Conservation (phyloP, 352 stramenopile species). For the Discostella stelligera region DNA sequence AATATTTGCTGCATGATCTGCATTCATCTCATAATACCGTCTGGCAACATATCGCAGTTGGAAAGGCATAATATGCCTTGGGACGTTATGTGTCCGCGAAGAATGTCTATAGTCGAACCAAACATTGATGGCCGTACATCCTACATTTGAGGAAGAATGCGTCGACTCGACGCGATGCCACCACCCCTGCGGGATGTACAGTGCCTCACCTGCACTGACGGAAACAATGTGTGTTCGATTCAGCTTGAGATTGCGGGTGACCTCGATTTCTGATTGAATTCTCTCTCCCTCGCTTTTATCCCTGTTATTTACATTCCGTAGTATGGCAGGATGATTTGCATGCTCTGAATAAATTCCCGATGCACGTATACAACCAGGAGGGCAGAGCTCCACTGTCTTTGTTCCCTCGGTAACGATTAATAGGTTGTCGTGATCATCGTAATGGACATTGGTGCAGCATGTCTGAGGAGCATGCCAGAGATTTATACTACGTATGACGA, state of each 20-base stretch:
- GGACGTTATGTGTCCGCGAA: not conserved
- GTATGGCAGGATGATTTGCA: slow-evolving; percentile 38
- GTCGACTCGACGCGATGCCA: slow-evolving; percentile 52
- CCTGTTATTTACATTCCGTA: slow-evolving; percentile 2
- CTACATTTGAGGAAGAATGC: not conserved
- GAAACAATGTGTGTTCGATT: slow-evolving; percentile 26
- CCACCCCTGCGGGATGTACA: slow-evolving; percentile 54
- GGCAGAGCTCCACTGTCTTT: slow-evolving; percentile 41
- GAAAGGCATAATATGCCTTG: slow-evolving; percentile 30
- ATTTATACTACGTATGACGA: slow-evolving; percentile 38
- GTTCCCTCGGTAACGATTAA: slow-evolving; percentile 38
- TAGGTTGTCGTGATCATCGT: slow-evolving; percentile 47
- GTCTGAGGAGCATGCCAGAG: slow-evolving; percentile 41
- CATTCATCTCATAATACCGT: slow-evolving; percentile 21
- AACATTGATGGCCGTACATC: slow-evolving; percentile 41
- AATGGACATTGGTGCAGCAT: slow-evolving; percentile 42
- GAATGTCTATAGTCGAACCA: slow-evolving; percentile 44
- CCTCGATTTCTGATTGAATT: slow-evolving; percentile 4
- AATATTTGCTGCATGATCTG: not conserved
- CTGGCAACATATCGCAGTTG: slow-evolving; percentile 6
- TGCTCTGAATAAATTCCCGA: slow-evolving; percentile 40
- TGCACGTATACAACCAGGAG: slow-evolving; percentile 32
- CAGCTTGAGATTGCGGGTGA: slow-evolving; percentile 8
- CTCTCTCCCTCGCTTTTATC: not conserved
- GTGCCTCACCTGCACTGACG: slow-evolving; percentile 28